phyloP scores from a whole-genome alignment of 1,284 basidiomycete genomes.

The Malassezia slooffiae region DNA sequence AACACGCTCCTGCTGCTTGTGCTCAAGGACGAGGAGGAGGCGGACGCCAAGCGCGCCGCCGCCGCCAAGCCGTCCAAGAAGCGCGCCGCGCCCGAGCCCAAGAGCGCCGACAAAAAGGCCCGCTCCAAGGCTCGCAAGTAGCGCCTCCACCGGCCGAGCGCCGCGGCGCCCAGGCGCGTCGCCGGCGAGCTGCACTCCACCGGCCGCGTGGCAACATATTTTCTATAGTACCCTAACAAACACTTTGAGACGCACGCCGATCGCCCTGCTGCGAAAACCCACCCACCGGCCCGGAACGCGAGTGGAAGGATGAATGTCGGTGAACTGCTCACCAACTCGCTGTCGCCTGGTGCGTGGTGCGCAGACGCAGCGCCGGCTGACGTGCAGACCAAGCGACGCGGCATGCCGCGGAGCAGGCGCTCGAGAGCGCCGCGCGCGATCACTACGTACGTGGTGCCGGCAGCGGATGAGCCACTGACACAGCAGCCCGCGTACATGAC shows the following conservation, averaged over 20 bases:
- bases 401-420: constrained; percentile 41
- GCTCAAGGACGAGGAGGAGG: constrained; percentile 61
- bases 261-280: no score
- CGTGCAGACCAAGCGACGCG: constrained; percentile 31
- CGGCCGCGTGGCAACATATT: no score
- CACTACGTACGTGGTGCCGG: constrained; percentile 26
- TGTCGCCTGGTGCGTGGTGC: constrained; percentile 31
- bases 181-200: no score
- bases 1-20: constrained; percentile 81
- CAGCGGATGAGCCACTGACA: background rate
- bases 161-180: no score
- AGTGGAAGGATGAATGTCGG: constrained; percentile 44
- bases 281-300: no score
- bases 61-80: constrained; percentile 3
- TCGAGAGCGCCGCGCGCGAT: constrained; percentile 38
- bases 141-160: no score
- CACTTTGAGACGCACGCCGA: no score
- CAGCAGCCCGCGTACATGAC: constrained; percentile 31
- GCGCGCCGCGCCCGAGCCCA: constrained; percentile 4
- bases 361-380: background rate
- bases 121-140: no score
- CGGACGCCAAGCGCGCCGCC: constrained; percentile 13
- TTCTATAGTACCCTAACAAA: no score
- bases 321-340: constrained; percentile 42
- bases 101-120: no score